Evolutionary conservation across 192 early-diverging fungal genomes (phyloP).

Genomic region (Backusella mclennaniae): DNA sequence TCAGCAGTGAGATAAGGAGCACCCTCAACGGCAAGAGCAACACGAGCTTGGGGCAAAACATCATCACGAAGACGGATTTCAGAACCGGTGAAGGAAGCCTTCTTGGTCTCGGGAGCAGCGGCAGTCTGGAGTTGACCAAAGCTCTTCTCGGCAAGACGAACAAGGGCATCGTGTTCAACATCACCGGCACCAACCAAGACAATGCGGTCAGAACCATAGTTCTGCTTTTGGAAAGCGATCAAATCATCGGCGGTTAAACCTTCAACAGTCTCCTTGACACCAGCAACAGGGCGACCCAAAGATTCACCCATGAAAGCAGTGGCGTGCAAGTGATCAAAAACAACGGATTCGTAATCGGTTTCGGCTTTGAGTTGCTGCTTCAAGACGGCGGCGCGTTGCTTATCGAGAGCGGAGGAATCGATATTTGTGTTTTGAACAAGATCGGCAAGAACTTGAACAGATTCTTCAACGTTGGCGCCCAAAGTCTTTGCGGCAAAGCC

Average conservation of each 20-base stretch:
- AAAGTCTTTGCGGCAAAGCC: slow-evolving; percentile 95
- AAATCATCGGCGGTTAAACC: slow-evolving; percentile 85
- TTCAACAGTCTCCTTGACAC: slow-evolving; percentile 91
- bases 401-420: slow-evolving; percentile 81
- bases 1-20: slow-evolving; percentile 90
- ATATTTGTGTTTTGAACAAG: slow-evolving; percentile 91
- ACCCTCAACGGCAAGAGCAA: slow-evolving; percentile 97
- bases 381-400: slow-evolving; percentile 92
- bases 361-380: slow-evolving; percentile 86
- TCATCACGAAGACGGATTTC: slow-evolving; percentile 93
- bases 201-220: slow-evolving; percentile 97
- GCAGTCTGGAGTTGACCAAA: slow-evolving; percentile 66
- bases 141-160: slow-evolving; percentile 90
- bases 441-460: slow-evolving; percentile 91
- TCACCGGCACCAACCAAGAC: slow-evolving; percentile 93
- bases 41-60: slow-evolving; percentile 90
- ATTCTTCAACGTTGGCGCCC: slow-evolving; percentile 70
- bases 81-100: slow-evolving; percentile 88
- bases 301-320: slow-evolving; percentile 89
- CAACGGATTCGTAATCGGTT: slow-evolving; percentile 93
- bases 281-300: slow-evolving; percentile 90
- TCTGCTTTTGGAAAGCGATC: slow-evolving; percentile 80
- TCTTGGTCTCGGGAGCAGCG: slow-evolving; percentile 27
- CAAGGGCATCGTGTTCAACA: slow-evolving; percentile 91
- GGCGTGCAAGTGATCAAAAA: slow-evolving; percentile 97